Base-by-base conservation (phyloP, 2,329 filamentous ascomycete species). In the Verticillium nonalfalfae region DNA sequence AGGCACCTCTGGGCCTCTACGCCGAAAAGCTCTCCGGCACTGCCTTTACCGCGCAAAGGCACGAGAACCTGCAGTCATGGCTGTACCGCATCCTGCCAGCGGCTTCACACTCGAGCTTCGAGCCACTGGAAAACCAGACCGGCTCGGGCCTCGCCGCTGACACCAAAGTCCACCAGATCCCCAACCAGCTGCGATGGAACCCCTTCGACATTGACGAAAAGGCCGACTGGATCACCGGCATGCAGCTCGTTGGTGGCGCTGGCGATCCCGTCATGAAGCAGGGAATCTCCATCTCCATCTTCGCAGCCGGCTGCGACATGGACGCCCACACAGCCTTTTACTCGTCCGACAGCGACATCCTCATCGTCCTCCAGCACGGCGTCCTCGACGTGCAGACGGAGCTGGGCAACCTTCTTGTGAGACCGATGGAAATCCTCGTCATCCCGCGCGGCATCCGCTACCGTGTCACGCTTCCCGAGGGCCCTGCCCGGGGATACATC, bases 141-240 rank as follows among this genome's bases (percentile, higher is more conserved):
- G 67, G 72, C 15, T 65, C 70, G 33, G 74, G 74, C 52, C 71
- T 80, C 0, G 76, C 76, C 6, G 73, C 78, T 15, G 79, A 79
- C 54, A 74, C 78, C 9, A 84, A 83, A 69, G 81, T 91, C 64
- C 85, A 90, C 68, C 87, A 90, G 65, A 89, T 91, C 59, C 91
- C 91, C 0, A 94, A 94, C 68, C 91, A 95, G 75, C 80, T 96
- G 38, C 85, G 91, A 63, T 96, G 91, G 91, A 88, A 91, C 67
- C 90, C 82, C 1, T 93, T 93, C 71, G 88, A 93, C 69, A 79
- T 93, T 40, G 66, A 61, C 35, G 72, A 75, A 40, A 71, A 74
- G 59, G 72, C 76, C n/a, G 71, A 74, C 52, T 79, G 79, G 58
- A 73, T 80, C 61, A 72, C 73, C 10, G 72, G 73, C 5, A 73